phyloP scores from a whole-genome alignment of 73 alveolate species.

The Uronychia setigera region DNA sequence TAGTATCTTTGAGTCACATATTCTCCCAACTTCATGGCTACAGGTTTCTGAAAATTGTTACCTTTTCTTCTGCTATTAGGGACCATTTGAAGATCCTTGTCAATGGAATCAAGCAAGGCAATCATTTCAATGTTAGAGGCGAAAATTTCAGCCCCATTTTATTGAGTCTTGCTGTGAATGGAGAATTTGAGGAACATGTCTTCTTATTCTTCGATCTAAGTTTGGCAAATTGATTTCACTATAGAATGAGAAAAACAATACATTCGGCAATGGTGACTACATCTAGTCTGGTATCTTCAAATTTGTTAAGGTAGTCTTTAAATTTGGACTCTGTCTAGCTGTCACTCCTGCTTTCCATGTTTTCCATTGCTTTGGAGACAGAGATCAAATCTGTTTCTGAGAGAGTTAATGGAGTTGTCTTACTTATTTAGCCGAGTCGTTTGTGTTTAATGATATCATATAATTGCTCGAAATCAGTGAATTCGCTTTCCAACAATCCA shows the following conservation, averaged over 20 bases:
- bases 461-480: too few relatives aligned
- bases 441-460: too few relatives aligned
- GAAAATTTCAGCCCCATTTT: background rate
- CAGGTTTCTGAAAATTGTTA: too few relatives aligned
- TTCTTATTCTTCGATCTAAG: background rate
- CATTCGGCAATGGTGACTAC: conserved; percentile 33
- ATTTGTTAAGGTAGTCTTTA: conserved; percentile 3
- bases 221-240: background rate
- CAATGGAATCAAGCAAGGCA: conserved; percentile 19
- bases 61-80: conserved; percentile 27
- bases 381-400: too few relatives aligned
- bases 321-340: too few relatives aligned
- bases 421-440: too few relatives aligned
- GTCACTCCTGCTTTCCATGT: too few relatives aligned
- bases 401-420: too few relatives aligned
- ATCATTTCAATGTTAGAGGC: background rate
- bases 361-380: too few relatives aligned
- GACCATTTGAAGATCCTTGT: background rate
- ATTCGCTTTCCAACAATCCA: too few relatives aligned
- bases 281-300: conserved; percentile 11
- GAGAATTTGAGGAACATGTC: background rate
- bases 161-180: too few relatives aligned
- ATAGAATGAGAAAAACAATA: background rate
- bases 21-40: background rate
- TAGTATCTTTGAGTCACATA: background rate